phyloP scores from a whole-genome alignment of 2,329 filamentous ascomycete genomes.

The Xylaria sp. region DNA sequence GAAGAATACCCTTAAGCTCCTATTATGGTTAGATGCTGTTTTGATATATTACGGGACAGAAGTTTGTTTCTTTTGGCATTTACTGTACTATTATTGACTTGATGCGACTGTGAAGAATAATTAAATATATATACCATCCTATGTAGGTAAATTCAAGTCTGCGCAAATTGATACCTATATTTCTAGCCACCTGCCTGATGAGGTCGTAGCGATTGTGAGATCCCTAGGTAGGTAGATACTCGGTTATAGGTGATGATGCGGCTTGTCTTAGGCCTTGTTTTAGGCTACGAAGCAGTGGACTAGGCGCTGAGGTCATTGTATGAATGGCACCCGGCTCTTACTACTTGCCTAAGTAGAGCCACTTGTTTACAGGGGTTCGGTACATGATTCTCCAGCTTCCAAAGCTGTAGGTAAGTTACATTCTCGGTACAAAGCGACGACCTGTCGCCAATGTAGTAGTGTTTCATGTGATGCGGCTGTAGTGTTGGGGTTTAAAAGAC shows the following conservation, averaged over 20 bases:
- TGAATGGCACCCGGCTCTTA: not conserved
- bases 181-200: not conserved
- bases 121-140: not conserved
- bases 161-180: not conserved
- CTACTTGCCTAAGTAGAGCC: no score
- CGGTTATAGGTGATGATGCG: not conserved
- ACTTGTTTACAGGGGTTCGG: not conserved
- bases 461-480: not conserved
- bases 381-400: not conserved
- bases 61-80: constrained; percentile 3
- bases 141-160: not conserved
- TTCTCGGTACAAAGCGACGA: not conserved
- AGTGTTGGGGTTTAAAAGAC: not conserved
- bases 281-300: not conserved
- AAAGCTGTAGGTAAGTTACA: not conserved
- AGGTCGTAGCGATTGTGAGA: not conserved
- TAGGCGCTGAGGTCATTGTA: not conserved
- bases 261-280: not conserved
- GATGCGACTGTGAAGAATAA: not conserved
- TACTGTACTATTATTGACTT: not conserved
- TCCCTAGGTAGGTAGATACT: no score
- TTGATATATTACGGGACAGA: constrained; percentile 14
- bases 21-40: constrained; percentile 20
- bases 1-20: not conserved
- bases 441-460: not conserved